These are phyloP conservation scores for Tetrapisispora phaffii DNA, from an alignment of 805 yeast species.

Conservation along the genomic window DNA sequence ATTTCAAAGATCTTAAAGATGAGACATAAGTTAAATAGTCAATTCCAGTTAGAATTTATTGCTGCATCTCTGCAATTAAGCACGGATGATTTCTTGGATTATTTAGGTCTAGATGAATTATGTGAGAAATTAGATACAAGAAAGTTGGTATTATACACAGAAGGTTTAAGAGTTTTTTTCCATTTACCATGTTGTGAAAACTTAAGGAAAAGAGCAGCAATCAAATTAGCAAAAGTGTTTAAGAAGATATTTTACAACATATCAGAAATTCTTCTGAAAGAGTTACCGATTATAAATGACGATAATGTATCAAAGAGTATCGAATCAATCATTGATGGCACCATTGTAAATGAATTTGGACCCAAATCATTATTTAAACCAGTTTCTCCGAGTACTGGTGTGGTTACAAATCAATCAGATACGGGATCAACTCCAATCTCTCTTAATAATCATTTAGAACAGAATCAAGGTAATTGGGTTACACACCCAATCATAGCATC, in stretches of 20 bases:
- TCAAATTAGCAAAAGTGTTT: constrained; percentile 25
- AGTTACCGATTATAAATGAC: constrained; percentile 18
- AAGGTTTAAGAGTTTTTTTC: constrained; percentile 30
- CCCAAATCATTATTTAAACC: constrained; percentile 8
- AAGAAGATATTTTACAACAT: constrained; percentile 23
- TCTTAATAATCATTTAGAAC: too few relatives aligned
- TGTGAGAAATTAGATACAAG: constrained; percentile 10
- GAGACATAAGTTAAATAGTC: constrained; percentile 13
- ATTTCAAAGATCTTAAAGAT: constrained; percentile 10
- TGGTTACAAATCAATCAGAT: not conserved
- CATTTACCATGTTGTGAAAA: constrained; percentile 22
- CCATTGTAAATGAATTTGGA: constrained; percentile 14
- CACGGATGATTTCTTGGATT: constrained; percentile 25
- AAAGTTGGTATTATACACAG: constrained; percentile 29
- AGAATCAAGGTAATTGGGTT: not conserved
- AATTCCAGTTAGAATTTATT: constrained; percentile 24
- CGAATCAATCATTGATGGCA: constrained; percentile 21
- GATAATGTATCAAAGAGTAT: constrained; percentile 17
- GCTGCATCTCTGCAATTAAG: constrained; percentile 26
- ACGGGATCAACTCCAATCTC: not conserved
- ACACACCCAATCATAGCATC: constrained; percentile 1
- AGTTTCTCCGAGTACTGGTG: constrained; percentile 7
- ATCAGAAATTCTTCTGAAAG: constrained; percentile 20
- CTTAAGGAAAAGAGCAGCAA: constrained; percentile 20
- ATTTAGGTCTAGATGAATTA: constrained; percentile 12